Percentiles rank a stretch among this genome's conserved stretches.
These are phyloP conservation scores for Casuarina cunninghamiana DNA, from an alignment of 306 rosid species.

Conservation along the genomic window DNA sequence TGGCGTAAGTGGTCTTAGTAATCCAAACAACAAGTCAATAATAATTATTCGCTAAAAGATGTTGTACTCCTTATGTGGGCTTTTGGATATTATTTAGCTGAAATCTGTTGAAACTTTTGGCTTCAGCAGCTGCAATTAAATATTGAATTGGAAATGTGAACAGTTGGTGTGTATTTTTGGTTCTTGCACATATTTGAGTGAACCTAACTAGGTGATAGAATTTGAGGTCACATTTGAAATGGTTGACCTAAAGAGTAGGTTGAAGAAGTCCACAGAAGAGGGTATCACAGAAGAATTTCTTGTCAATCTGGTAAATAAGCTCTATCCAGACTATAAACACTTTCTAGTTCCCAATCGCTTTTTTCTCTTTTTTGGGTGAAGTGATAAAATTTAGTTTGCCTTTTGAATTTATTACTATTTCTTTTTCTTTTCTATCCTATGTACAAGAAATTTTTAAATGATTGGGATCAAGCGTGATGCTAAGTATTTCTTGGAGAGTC, in stretches of 20 bases:
- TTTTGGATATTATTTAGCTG: constrained; percentile 17
- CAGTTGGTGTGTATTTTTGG: neutral
- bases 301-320: neutral
- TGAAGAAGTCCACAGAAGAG: neutral
- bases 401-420: constrained; percentile 21
- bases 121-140: constrained; percentile 16
- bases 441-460: constrained; percentile 28
- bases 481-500: constrained; percentile 38
- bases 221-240: neutral
- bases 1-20: constrained; percentile 14
- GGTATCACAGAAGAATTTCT: neutral
- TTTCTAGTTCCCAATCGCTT: neutral
- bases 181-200: neutral
- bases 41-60: neutral
- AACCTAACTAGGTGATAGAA: neutral
- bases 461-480: constrained; percentile 33
- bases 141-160: neutral
- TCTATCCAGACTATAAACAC: neutral
- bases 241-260: neutral
- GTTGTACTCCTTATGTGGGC: constrained; percentile 10
- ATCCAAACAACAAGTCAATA: constrained; percentile 22
- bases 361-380: neutral
- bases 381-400: neutral
- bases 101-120: constrained; percentile 15
- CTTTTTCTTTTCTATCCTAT: constrained; percentile 7